Percentiles rank a stretch among this genome's conserved stretches.
Evolutionary conservation across 2,329 filamentous ascomycete species (phyloP).

Genomic region (Cladophialophora carrionii): DNA sequence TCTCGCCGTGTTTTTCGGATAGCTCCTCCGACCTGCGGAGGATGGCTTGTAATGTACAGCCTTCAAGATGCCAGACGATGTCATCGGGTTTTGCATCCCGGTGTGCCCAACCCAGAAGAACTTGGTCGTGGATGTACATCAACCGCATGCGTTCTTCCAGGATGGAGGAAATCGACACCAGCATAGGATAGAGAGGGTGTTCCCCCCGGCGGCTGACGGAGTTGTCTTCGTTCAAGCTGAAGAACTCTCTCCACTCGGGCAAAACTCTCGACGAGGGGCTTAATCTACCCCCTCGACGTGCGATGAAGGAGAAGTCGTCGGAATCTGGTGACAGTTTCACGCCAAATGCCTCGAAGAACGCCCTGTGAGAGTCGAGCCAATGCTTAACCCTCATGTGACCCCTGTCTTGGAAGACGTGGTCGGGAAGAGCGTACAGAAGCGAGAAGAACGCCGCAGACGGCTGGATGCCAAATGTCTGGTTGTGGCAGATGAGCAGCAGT

Average conservation of each 20-base stretch:
- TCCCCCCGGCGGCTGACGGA: slow-evolving; percentile 20
- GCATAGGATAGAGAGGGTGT: slow-evolving; percentile 20
- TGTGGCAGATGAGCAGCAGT: slow-evolving; percentile 29
- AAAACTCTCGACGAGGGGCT: slow-evolving; percentile 13
- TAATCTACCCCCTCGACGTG: slow-evolving; percentile 8
- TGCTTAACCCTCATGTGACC: slow-evolving; percentile 11
- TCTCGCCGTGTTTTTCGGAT: slow-evolving; percentile 11
- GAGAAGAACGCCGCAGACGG: slow-evolving; percentile 23
- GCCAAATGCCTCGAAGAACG: slow-evolving; percentile 18
- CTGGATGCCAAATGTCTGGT: slow-evolving; percentile 26
- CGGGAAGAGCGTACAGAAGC: slow-evolving; percentile 24
- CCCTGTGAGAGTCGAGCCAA: slow-evolving; percentile 20
- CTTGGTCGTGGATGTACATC: slow-evolving; percentile 26
- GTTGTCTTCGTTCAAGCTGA: slow-evolving; percentile 16
- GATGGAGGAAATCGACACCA: slow-evolving; percentile 21
- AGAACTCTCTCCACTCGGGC: slow-evolving; percentile 29
- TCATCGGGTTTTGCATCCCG: slow-evolving; percentile 24
- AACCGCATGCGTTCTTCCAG: slow-evolving; percentile 25
- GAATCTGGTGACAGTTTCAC: neutral
- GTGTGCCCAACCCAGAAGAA: slow-evolving; percentile 29
- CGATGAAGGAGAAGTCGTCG: slow-evolving; percentile 12
- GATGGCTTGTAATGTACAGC: slow-evolving; percentile 28
- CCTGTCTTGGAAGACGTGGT: slow-evolving; percentile 15
- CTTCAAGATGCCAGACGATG: slow-evolving; percentile 30
- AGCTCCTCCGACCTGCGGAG: slow-evolving; percentile 20